Evolutionary conservation across 2,329 filamentous ascomycete genomes (phyloP).

Genomic region (Fusarium udum): DNA sequence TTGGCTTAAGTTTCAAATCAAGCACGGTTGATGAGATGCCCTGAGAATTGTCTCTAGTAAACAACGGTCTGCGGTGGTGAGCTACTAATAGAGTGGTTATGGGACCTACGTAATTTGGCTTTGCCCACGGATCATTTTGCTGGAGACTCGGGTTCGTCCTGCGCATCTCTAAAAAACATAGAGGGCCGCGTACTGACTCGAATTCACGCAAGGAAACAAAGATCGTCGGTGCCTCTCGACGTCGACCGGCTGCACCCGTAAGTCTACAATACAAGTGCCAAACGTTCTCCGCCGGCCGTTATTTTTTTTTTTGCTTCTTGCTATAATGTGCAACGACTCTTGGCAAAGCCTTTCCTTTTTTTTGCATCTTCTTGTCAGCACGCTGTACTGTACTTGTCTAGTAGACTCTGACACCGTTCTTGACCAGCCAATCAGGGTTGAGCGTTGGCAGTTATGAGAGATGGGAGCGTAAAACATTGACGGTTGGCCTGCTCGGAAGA

Average conservation of each 20-base stretch:
- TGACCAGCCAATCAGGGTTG: constrained; percentile 1
- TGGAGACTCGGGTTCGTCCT: not conserved
- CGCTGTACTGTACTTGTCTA: not conserved
- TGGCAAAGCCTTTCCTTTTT: constrained; percentile 8
- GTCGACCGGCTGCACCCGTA: constrained; percentile 1
- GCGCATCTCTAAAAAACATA: not conserved
- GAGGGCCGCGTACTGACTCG: constrained; percentile 2
- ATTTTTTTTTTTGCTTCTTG: not conserved
- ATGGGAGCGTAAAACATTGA: not conserved
- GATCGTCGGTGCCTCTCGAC: constrained; percentile 2
- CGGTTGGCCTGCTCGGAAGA: constrained; percentile 9
- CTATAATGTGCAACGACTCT: constrained; percentile 11
- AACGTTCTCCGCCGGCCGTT: not conserved
- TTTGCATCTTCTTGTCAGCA: not conserved
- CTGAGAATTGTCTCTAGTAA: constrained; percentile 9
- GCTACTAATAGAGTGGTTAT: constrained; percentile 8
- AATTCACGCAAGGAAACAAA: constrained; percentile 13
- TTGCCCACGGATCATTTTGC: not conserved
- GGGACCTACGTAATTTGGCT: constrained; percentile 16
- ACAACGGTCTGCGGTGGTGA: not conserved
- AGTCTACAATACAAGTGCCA: not conserved
- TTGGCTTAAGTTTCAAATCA: constrained; percentile 11
- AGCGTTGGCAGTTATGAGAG: not conserved
- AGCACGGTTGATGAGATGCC: constrained; percentile 23
- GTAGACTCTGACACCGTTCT: not conserved